phyloP scores from a whole-genome alignment of 2,329 filamentous ascomycete genomes.

The Clarireedia paspali region DNA sequence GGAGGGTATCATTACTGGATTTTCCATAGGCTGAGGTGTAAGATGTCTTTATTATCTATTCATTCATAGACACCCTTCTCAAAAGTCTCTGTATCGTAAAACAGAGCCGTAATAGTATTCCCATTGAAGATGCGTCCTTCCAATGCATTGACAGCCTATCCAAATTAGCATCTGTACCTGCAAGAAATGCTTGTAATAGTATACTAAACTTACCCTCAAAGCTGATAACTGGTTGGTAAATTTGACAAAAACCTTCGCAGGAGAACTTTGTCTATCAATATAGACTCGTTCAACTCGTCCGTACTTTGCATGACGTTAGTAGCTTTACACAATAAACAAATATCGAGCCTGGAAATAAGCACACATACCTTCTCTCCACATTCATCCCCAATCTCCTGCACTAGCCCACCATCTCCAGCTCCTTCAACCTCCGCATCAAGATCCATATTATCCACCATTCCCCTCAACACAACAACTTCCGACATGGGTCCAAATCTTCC shows the following conservation, averaged over 20 bases:
- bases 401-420: constrained; percentile 53
- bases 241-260: constrained; percentile 76
- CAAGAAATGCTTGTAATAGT: neutral
- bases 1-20: no score
- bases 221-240: constrained; percentile 83
- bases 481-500: constrained; percentile 66
- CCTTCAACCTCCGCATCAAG: constrained; percentile 68
- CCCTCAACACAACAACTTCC: constrained; percentile 71
- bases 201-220: constrained; percentile 55
- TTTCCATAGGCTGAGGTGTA: no score
- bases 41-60: constrained; percentile 14
- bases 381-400: constrained; percentile 93
- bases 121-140: constrained; percentile 84
- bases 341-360: neutral
- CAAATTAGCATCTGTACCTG: constrained; percentile 15
- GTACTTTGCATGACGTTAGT: constrained; percentile 45
- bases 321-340: constrained; percentile 1
- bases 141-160: constrained; percentile 78
- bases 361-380: constrained; percentile 66
- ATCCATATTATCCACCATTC: constrained; percentile 83
- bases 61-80: constrained; percentile 53
- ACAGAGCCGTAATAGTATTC: constrained; percentile 73
- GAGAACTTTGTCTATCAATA: constrained; percentile 54
- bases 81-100: constrained; percentile 78
- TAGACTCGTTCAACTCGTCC: constrained; percentile 74